phyloP scores from a whole-genome alignment of 768 basidiomycete genomes.

The Agaricus subrufescens region DNA sequence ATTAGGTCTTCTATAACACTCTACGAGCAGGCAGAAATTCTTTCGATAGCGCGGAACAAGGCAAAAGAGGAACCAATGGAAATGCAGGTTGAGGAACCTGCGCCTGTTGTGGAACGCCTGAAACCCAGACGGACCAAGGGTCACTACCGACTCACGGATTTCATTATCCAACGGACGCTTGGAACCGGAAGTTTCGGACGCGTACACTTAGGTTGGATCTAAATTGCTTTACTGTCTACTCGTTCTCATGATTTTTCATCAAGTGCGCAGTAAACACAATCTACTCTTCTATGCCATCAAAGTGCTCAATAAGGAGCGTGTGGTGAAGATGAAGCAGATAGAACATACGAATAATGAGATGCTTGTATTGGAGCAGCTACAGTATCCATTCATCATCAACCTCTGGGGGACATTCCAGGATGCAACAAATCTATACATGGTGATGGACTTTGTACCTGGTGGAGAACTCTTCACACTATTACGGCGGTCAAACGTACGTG shows the following conservation, averaged over 20 bases:
- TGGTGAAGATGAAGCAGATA: slow-evolving; percentile 89
- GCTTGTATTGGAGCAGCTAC: slow-evolving; percentile 75
- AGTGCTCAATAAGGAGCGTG: slow-evolving; percentile 89
- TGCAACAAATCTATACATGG: slow-evolving; percentile 90
- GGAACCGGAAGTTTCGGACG: slow-evolving; percentile 97
- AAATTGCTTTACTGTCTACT: slow-evolving; percentile 1
- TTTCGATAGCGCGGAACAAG: slow-evolving; percentile 57
- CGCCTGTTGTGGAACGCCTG: slow-evolving; percentile 12
- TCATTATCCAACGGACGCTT: slow-evolving; percentile 75
- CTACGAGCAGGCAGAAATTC: slow-evolving; percentile 58
- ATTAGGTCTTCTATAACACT: slow-evolving; percentile 19
- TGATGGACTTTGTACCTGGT: slow-evolving; percentile 95
- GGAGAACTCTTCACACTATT: slow-evolving; percentile 95
- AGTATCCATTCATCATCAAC: slow-evolving; percentile 93
- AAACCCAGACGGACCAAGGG: slow-evolving; percentile 46
- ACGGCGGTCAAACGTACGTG: slow-evolving; percentile 78
- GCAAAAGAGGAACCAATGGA: slow-evolving; percentile 17
- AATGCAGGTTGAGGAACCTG: slow-evolving; percentile 11
- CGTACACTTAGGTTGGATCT: slow-evolving; percentile 74
- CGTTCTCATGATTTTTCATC: slow-evolving; percentile 11
- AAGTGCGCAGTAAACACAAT: slow-evolving; percentile 90
- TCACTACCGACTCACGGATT: slow-evolving; percentile 69
- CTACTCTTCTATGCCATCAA: slow-evolving; percentile 96
- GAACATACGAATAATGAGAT: slow-evolving; percentile 98
- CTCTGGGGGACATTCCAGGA: slow-evolving; percentile 97